phyloP scores from a whole-genome alignment of 495 filamentous ascomycete genomes.

The Penicillium fimorum region DNA sequence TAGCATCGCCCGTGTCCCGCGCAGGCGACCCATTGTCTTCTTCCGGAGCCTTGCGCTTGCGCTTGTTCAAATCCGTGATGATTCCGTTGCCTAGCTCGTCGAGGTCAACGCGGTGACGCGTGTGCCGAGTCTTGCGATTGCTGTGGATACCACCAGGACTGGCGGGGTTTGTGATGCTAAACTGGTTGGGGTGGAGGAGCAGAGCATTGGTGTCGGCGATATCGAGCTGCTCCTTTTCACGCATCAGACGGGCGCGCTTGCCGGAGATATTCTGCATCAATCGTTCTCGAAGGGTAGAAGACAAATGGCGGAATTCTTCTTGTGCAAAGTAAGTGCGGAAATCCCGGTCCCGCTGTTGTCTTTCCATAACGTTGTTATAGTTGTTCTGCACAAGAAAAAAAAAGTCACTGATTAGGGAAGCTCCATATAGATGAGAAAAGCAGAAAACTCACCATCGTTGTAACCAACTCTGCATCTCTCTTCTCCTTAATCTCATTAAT shows the following conservation, averaged over 20 bases:
- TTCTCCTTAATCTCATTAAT: constrained; percentile 83
- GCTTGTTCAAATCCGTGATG: constrained; percentile 63
- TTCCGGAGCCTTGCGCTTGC: constrained; percentile 72
- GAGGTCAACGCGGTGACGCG: constrained; percentile 73
- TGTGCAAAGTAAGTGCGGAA: constrained; percentile 69
- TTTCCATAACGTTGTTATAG: constrained; percentile 43
- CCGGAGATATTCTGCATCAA: constrained; percentile 72
- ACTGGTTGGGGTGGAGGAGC: constrained; percentile 89
- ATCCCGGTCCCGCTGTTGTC: constrained; percentile 41
- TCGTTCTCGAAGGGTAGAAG: constrained; percentile 77
- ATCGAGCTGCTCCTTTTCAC: constrained; percentile 87
- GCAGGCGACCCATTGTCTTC: constrained; percentile 72
- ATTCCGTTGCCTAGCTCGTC: constrained; percentile 69
- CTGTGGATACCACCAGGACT: constrained; percentile 79
- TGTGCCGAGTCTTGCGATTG: constrained; percentile 80
- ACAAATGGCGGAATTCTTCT: constrained; percentile 76
- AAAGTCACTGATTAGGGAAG: neutral
- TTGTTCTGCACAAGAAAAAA: constrained; percentile 31
- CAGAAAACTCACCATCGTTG: constrained; percentile 63
- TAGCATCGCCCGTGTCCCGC: constrained; percentile 50
- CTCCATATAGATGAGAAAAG: neutral
- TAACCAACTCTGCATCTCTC: constrained; percentile 73
- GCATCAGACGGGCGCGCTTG: constrained; percentile 72
- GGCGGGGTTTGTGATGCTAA: constrained; percentile 73
- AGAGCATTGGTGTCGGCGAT: constrained; percentile 85